These are phyloP conservation scores for Trichoderma hamatum DNA, from an alignment of 2,329 filamentous ascomycete genomes.

Conservation along the genomic window DNA sequence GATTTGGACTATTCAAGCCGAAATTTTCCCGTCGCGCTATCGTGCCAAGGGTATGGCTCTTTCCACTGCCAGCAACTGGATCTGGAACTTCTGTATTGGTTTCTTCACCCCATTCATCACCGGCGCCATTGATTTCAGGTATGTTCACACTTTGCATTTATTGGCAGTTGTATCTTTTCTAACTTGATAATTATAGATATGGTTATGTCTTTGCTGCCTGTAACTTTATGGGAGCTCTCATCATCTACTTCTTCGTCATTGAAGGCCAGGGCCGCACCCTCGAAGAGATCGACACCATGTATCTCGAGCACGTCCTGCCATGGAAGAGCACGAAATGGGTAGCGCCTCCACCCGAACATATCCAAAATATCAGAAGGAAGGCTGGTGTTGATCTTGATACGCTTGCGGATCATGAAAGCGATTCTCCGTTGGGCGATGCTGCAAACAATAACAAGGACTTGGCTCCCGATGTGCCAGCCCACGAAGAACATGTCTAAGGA, in stretches of 20 bases:
- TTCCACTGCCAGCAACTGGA: constrained; percentile 65
- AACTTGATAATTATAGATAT: constrained; percentile 38
- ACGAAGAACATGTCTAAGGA: constrained; percentile 24
- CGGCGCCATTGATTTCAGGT: constrained; percentile 68
- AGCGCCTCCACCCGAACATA: constrained; percentile 48
- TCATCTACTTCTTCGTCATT: constrained; percentile 79
- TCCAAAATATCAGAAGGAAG: constrained; percentile 46
- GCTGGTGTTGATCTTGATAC: constrained; percentile 46
- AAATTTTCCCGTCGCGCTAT: constrained; percentile 66
- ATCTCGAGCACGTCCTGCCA: constrained; percentile 65
- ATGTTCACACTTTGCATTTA: background rate
- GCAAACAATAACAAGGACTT: background rate
- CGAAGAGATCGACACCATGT: constrained; percentile 82
- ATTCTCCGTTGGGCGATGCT: background rate
- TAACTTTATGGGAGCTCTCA: constrained; percentile 63
- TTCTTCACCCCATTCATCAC: constrained; percentile 85
- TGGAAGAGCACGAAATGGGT: constrained; percentile 63
- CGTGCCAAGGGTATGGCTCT: constrained; percentile 63
- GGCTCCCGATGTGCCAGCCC: constrained; percentile 5
- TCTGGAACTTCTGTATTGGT: constrained; percentile 73
- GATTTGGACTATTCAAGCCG: constrained; percentile 65
- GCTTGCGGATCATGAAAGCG: constrained; percentile 24
- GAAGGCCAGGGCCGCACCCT: constrained; percentile 73
- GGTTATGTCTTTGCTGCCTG: constrained; percentile 78
- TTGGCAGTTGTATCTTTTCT: background rate